Evolutionary conservation across 306 rosid genomes (phyloP), one percentile per base, ranked within the genome.

Genomic region (Psophocarpus tetragonolobus): DNA sequence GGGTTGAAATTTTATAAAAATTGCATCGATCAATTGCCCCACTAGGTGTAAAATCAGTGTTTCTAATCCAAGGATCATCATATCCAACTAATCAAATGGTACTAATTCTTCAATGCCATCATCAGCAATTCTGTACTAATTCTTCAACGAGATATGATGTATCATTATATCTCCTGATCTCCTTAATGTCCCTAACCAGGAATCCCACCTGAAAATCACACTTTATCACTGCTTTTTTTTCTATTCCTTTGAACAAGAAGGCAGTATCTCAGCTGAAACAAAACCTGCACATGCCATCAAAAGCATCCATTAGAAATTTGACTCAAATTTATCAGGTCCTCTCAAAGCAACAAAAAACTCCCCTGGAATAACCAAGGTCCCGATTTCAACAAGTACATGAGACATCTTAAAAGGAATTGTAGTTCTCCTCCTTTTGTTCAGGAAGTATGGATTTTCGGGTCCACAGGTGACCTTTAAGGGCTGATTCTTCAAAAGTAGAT

Each of bases 51-150:
- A 93, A 91, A 86, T 93, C 98, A 0, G 97, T 91, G 61, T 97
- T 88, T 80, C 98, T 82, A 70, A 91, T 90, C 98, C 98, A 93
- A 12, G 98, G 97, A 88, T 93, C 98, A 76, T 93, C 97, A 27
- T 93, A 73, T 93, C 98, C 81, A 93, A 69, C 79, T 89, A 65
- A 83, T 91, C 88, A 82, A 74, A 89, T 15, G 91, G 73, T 56
- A 88, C 94, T 12, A 78, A 61, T 29, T 82, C 85, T 42, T 77
- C 87, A 65, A 93, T 88, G 73, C 91, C 98, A 71, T 93, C 98
- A 77, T 88, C 93, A 12, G 97, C 98, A 35, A 93, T 93, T 83
- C 98, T 80, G 72, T 93, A 93, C 83, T 83, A 93, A 78, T 48
- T 91, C 75, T 76, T 91, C 68, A 61, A 91, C 90, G 13, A 9